Conservation (phyloP, 2,329 filamentous ascomycete species). For the Aspergillus aculeatus region DNA sequence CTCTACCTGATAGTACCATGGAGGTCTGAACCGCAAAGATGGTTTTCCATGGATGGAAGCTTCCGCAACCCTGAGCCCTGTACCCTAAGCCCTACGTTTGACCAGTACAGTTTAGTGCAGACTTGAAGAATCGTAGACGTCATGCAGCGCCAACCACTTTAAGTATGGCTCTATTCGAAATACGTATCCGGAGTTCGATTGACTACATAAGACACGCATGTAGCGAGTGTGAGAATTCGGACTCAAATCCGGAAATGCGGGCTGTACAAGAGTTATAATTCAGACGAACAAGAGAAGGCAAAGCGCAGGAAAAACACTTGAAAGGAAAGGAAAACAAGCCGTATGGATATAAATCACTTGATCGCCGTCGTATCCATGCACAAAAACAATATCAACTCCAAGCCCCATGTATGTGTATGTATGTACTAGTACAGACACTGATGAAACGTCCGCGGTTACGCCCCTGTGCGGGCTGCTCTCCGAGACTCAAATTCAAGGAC, state of each 20-base stretch:
- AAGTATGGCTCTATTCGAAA: background rate
- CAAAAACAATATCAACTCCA: conserved; percentile 21
- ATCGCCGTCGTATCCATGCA: conserved; percentile 9
- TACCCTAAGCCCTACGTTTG: conserved; percentile 26
- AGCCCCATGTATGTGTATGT: conserved; percentile 17
- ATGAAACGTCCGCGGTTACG: background rate
- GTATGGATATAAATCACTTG: conserved; percentile 11
- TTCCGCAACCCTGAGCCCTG: conserved; percentile 10
- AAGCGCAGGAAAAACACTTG: background rate
- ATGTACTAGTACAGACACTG: conserved; percentile 15
- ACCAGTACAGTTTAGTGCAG: background rate
- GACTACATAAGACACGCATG: background rate
- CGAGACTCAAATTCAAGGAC: background rate
- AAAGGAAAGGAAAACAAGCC: conserved; percentile 1
- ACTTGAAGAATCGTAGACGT: conserved; percentile 4
- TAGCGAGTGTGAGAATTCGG: background rate
- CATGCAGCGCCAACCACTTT: background rate
- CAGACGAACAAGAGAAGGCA: background rate
- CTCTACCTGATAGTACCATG: background rate
- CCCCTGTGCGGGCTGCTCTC: background rate
- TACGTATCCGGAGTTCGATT: background rate
- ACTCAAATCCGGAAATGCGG: no score
- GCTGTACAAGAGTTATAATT: no score
- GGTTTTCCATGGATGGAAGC: background rate
- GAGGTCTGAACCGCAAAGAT: background rate